These are phyloP conservation scores for Heimioporus retisporus DNA, from an alignment of 1,284 basidiomycete genomes.

Conservation along the genomic window DNA sequence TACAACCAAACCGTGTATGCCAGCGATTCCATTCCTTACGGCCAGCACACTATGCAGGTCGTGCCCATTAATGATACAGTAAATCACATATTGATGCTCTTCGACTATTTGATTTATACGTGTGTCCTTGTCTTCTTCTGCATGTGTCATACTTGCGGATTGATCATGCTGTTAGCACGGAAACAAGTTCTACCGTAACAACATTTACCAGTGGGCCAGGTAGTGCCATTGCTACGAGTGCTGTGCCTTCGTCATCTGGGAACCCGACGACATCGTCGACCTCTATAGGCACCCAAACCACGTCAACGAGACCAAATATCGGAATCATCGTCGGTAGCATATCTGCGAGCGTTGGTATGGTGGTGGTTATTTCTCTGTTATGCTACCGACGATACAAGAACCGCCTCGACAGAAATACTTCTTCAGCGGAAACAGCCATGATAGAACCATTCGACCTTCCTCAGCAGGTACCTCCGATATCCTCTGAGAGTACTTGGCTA, in stretches of 20 bases:
- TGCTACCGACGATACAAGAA: neutral
- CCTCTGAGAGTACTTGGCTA: neutral
- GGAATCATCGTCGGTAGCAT: neutral
- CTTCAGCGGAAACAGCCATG: neutral
- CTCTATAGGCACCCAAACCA: neutral
- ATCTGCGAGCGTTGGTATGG: neutral
- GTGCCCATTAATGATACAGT: constrained; percentile 1
- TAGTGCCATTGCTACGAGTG: too few species aligned
- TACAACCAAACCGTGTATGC: constrained; percentile 30
- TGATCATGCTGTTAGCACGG: too few species aligned
- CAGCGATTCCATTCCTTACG: constrained; percentile 13
- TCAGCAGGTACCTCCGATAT: neutral
- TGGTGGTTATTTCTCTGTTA: neutral
- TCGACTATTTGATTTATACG: constrained; percentile 17
- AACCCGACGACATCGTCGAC: neutral
- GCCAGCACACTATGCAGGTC: constrained; percentile 25
- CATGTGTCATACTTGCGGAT: too few species aligned
- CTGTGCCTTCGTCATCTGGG: too few species aligned
- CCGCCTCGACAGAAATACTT: neutral
- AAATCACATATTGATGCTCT: constrained; percentile 1
- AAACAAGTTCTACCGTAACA: too few species aligned
- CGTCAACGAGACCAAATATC: too few species aligned
- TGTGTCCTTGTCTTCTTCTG: too few species aligned
- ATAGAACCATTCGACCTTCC: neutral
- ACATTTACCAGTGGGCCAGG: too few species aligned